phyloP scores from a whole-genome alignment of 202 grass and related monocot species.

The Carex arenaria region DNA sequence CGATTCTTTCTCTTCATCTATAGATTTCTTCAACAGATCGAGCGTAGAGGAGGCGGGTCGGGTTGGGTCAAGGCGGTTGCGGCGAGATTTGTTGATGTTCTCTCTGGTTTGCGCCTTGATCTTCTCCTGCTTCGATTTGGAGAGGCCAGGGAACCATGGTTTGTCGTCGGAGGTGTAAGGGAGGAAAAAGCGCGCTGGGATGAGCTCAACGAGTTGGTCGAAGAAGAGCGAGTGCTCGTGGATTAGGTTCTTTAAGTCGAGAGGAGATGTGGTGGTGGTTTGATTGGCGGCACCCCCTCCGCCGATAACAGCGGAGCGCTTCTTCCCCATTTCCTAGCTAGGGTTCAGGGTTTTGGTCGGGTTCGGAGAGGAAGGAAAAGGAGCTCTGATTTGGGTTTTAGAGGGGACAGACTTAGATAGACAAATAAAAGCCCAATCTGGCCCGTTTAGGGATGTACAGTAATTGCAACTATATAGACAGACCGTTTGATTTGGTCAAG shows the following conservation, averaged over 20 bases:
- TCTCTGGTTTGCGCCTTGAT: slow-evolving; percentile 54
- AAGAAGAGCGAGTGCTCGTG: slow-evolving; percentile 53
- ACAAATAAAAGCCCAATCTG: background rate
- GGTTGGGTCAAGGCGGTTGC: slow-evolving; percentile 48
- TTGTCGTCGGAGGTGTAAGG: slow-evolving; percentile 47
- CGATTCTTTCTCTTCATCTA: slow-evolving; percentile 16
- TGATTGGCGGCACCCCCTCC: background rate
- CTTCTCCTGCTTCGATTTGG: slow-evolving; percentile 48
- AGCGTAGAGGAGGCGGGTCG: slow-evolving; percentile 46
- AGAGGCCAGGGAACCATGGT: slow-evolving; percentile 62
- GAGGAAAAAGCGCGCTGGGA: slow-evolving; percentile 58
- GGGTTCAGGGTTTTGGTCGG: background rate
- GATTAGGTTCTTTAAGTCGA: slow-evolving; percentile 21
- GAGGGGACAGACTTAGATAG: background rate
- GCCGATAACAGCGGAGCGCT: background rate
- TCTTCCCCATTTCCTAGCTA: background rate
- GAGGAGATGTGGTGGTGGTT: slow-evolving; percentile 10
- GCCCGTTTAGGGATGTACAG: background rate
- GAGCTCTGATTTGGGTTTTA: background rate
- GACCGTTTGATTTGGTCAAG: no score
- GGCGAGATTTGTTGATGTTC: slow-evolving; percentile 44
- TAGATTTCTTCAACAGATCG: slow-evolving; percentile 55
- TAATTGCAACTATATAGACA: no score
- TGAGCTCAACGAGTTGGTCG: slow-evolving; percentile 71
- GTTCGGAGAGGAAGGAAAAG: background rate